Conservation (phyloP, 1,139 yeast species). For the Candida neerlandica region DNA sequence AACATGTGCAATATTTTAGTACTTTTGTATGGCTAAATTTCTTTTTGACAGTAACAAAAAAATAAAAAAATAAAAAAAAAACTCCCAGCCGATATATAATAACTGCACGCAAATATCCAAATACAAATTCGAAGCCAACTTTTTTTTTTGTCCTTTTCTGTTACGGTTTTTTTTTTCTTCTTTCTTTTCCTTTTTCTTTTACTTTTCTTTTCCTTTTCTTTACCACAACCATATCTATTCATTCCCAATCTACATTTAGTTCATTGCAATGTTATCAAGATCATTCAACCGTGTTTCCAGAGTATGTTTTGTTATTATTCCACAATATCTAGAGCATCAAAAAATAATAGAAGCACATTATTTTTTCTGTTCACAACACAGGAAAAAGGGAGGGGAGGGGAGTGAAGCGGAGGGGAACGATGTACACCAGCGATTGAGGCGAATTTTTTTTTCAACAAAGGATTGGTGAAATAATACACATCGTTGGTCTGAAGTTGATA, state of each 20-base stretch:
- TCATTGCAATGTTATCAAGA: conserved; percentile 39
- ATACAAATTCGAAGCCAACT: not conserved
- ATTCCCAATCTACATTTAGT: conserved; percentile 4
- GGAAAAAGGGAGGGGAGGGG: not conserved
- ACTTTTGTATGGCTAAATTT: not conserved
- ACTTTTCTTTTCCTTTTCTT: conserved; percentile 1
- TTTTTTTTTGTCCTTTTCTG: conserved; percentile 2
- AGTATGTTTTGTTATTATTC: conserved; percentile 32
- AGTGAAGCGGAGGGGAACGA: not conserved
- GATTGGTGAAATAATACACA: not conserved
- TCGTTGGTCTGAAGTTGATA: too few relatives aligned
- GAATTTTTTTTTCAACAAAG: conserved; percentile 1
- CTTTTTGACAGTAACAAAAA: not conserved
- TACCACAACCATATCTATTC: conserved; percentile 1
- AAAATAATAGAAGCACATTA: conserved; percentile 1
- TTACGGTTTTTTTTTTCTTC: conserved; percentile 1
- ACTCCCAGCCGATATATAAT: not conserved
- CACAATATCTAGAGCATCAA: not conserved
- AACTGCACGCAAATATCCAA: not conserved
- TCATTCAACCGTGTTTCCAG: conserved; percentile 46
- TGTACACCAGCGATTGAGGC: not conserved
- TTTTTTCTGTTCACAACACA: not conserved
- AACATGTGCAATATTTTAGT: not conserved
- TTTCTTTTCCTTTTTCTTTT: conserved; percentile 1
- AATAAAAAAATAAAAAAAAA: not conserved